Conservation (phyloP, 2,329 filamentous ascomycete genomes). For the Tympanopsis confertula region DNA sequence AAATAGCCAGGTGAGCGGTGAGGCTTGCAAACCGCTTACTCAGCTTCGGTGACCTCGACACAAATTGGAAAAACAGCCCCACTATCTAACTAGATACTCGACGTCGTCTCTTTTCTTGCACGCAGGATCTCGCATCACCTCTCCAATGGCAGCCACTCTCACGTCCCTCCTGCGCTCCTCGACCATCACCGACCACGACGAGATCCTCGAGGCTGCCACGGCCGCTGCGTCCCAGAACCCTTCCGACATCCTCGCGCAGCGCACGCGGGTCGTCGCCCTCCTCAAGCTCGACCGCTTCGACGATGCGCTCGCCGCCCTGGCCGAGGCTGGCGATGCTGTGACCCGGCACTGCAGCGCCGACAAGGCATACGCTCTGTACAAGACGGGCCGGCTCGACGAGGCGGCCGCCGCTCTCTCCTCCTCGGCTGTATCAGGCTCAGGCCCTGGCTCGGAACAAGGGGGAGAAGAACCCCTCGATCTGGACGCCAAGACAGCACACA, state of each 20-base stretch:
- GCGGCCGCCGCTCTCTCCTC: conserved; percentile 36
- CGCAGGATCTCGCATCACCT: too few species aligned
- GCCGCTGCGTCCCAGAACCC: conserved; percentile 47
- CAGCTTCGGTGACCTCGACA: too few species aligned
- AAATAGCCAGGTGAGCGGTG: too few species aligned
- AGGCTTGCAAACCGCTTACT: too few species aligned
- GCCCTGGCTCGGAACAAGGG: too few species aligned
- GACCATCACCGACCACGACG: conserved; percentile 59
- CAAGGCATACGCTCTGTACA: conserved; percentile 75
- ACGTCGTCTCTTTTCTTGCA: too few species aligned
- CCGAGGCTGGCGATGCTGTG: conserved; percentile 48
- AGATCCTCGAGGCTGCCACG: conserved; percentile 55
- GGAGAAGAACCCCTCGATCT: not conserved
- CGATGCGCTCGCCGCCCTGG: conserved; percentile 60
- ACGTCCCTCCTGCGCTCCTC: conserved; percentile 31
- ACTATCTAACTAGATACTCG: too few species aligned
- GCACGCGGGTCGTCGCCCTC: conserved; percentile 62
- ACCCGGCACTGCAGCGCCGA: conserved; percentile 53
- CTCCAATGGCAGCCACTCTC: conserved; percentile 7
- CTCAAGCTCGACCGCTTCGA: conserved; percentile 74
- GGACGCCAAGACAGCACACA: conserved; percentile 24
- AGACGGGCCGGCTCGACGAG: conserved; percentile 56
- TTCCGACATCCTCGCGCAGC: conserved; percentile 45
- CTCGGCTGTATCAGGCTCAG: conserved; percentile 2
- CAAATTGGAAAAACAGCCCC: too few species aligned